Evolutionary conservation across 1,139 yeast species (phyloP).

Genomic region (Saccharomyces pastorianus): DNA sequence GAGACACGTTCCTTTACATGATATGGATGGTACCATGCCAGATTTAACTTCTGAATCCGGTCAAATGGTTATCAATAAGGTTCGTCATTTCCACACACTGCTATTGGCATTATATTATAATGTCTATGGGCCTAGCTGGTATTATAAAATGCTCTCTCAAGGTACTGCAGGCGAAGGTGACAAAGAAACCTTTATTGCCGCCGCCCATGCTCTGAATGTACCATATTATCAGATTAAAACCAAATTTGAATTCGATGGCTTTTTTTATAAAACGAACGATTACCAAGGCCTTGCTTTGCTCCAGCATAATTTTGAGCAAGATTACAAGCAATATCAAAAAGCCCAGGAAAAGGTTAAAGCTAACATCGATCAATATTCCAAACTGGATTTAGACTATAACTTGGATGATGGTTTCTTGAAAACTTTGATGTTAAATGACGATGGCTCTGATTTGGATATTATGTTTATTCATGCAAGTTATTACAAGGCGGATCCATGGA

Average conservation of each 20-base stretch:
- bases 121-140: slow-evolving; percentile 46
- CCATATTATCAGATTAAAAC: slow-evolving; percentile 48
- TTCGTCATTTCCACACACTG: slow-evolving; percentile 42
- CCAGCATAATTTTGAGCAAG: slow-evolving; percentile 38
- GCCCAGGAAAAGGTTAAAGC: slow-evolving; percentile 13
- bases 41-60: slow-evolving; percentile 59
- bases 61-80: slow-evolving; percentile 46
- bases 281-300: slow-evolving; percentile 39
- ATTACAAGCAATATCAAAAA: slow-evolving; percentile 28
- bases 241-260: slow-evolving; percentile 43
- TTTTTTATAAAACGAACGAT: slow-evolving; percentile 31
- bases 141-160: slow-evolving; percentile 46
- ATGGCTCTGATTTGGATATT: slow-evolving; percentile 12
- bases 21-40: slow-evolving; percentile 48
- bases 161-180: slow-evolving; percentile 59
- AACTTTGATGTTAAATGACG: slow-evolving; percentile 9
- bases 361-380: slow-evolving; percentile 6
- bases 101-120: slow-evolving; percentile 51
- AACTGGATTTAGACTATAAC: slow-evolving; percentile 12
- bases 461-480: slow-evolving; percentile 57
- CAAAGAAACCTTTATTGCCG: slow-evolving; percentile 56
- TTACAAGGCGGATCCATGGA: slow-evolving; percentile 58
- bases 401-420: slow-evolving; percentile 11
- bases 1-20: slow-evolving; percentile 38
- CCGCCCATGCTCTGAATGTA: slow-evolving; percentile 43